These are phyloP conservation scores for Wickerhamiella qilinensis DNA, from an alignment of 805 yeast genomes.

Conservation along the genomic window DNA sequence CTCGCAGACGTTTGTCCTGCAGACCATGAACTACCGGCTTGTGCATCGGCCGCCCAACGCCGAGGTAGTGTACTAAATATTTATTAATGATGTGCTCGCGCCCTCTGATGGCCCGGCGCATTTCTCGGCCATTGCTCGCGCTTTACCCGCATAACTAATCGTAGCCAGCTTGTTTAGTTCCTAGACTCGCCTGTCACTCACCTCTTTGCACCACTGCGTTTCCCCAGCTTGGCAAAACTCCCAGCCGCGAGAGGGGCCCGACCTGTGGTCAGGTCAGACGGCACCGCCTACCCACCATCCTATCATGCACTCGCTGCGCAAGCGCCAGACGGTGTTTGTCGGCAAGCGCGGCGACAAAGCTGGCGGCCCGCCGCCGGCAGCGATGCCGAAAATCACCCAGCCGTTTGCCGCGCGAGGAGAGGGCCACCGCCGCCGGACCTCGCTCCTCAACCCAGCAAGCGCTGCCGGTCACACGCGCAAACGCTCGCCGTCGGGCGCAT, in stretches of 20 bases:
- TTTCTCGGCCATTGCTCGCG: too few species aligned
- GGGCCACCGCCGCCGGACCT: slow-evolving; percentile 1
- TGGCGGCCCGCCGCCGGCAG: slow-evolving; percentile 3
- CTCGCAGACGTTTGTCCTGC: slow-evolving; percentile 8
- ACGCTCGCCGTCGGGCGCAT: background rate
- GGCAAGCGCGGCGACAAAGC: slow-evolving; percentile 1
- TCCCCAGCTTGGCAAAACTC: too few species aligned
- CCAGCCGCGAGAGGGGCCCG: too few species aligned
- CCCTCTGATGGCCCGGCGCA: too few species aligned
- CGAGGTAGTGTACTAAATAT: background rate
- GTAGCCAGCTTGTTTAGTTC: too few species aligned
- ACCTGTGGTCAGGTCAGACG: too few species aligned
- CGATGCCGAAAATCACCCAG: background rate
- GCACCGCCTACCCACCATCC: too few species aligned
- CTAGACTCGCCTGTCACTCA: too few species aligned
- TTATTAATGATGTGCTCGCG: too few species aligned
- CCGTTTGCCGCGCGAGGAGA: slow-evolving; percentile 8
- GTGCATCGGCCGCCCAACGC: slow-evolving; percentile 17
- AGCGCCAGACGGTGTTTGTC: slow-evolving; percentile 5
- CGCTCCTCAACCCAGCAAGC: background rate
- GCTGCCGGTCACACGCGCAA: background rate
- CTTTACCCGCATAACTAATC: too few species aligned
- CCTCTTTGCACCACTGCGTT: too few species aligned
- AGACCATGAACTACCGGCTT: slow-evolving; percentile 22
- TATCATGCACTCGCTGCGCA: slow-evolving; percentile 3